These are phyloP conservation scores for Ilyonectria destructans DNA, from an alignment of 2,329 filamentous ascomycete genomes.

Conservation along the genomic window DNA sequence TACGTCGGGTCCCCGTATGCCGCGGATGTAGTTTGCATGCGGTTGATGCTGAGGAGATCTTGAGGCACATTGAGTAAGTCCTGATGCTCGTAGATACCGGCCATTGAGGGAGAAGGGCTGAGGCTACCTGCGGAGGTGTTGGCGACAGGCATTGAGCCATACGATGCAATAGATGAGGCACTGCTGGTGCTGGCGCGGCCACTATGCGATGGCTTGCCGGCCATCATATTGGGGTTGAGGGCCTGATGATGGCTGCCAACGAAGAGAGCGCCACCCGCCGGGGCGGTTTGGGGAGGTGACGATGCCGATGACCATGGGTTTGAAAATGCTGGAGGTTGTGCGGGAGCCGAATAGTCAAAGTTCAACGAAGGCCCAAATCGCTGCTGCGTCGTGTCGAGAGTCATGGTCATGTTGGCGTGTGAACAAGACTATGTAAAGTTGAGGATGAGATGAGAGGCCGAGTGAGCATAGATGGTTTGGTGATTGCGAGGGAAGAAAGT, in stretches of 20 bases:
- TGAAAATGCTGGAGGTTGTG: conserved; percentile 82
- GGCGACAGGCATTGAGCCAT: conserved; percentile 81
- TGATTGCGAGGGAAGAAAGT: conserved; percentile 45
- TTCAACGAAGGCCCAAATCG: conserved; percentile 81
- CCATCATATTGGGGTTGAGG: conserved; percentile 71
- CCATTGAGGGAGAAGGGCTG: conserved; percentile 70
- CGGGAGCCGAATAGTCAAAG: conserved; percentile 79
- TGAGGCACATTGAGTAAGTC: conserved; percentile 79
- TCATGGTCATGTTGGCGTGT: conserved; percentile 86
- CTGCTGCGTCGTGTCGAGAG: conserved; percentile 90
- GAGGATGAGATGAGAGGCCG: conserved; percentile 32
- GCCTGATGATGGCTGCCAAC: conserved; percentile 70
- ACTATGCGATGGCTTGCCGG: conserved; percentile 61
- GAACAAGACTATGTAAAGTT: conserved; percentile 36
- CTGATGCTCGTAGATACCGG: conserved; percentile 60
- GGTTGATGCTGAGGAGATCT: conserved; percentile 82
- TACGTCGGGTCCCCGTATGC: conserved; percentile 81
- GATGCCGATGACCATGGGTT: conserved; percentile 86
- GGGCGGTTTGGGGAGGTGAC: conserved; percentile 60
- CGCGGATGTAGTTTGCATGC: conserved; percentile 74
- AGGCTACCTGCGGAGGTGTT: conserved; percentile 79
- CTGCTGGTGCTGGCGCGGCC: conserved; percentile 73
- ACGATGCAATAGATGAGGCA: conserved; percentile 76
- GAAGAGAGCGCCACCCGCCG: conserved; percentile 76
- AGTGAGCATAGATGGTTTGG: conserved; percentile 47